A percentile compares a stretch with the other conserved stretches of the same genome.
These are phyloP conservation scores for Lichtheimia corymbifera DNA, from an alignment of 371 early-diverging fungal genomes.

Conservation along the genomic window DNA sequence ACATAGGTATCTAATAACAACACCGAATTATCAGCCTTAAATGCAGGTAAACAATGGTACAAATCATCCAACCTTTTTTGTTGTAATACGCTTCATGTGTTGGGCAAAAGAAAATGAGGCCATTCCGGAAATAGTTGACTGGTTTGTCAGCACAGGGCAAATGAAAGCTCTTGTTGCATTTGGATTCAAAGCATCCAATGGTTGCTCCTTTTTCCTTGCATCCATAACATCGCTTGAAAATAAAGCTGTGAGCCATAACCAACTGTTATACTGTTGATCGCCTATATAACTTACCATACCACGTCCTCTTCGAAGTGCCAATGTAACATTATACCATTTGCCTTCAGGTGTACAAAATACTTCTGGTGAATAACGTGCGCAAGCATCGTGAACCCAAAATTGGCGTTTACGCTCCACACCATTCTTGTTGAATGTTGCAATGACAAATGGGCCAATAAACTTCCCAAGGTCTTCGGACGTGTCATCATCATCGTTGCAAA, in stretches of 20 bases:
- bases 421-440: conserved; percentile 38
- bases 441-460: conserved; percentile 65
- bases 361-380: conserved; percentile 86
- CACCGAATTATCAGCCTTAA: not conserved
- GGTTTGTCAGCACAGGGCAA: conserved; percentile 79
- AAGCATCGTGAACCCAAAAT: conserved; percentile 88
- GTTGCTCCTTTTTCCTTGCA: conserved; percentile 89
- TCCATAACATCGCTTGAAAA: conserved; percentile 59
- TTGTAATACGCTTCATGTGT: conserved; percentile 66
- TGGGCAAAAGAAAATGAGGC: conserved; percentile 87
- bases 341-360: conserved; percentile 70
- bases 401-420: conserved; percentile 56
- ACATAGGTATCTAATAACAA: conserved; percentile 59
- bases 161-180: conserved; percentile 85
- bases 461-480: conserved; percentile 49
- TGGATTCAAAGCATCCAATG: conserved; percentile 86
- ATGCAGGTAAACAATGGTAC: not conserved
- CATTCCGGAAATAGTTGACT: conserved; percentile 69
- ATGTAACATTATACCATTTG: conserved; percentile 85
- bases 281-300: conserved; percentile 55
- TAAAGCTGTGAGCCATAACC: not conserved
- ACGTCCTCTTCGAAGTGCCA: conserved; percentile 75
- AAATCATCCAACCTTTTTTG: conserved; percentile 45
- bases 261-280: not conserved
- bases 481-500: conserved; percentile 77